Evolutionary conservation across 495 filamentous ascomycete species (phyloP).

Genomic region (Lindgomyces ingoldianus): DNA sequence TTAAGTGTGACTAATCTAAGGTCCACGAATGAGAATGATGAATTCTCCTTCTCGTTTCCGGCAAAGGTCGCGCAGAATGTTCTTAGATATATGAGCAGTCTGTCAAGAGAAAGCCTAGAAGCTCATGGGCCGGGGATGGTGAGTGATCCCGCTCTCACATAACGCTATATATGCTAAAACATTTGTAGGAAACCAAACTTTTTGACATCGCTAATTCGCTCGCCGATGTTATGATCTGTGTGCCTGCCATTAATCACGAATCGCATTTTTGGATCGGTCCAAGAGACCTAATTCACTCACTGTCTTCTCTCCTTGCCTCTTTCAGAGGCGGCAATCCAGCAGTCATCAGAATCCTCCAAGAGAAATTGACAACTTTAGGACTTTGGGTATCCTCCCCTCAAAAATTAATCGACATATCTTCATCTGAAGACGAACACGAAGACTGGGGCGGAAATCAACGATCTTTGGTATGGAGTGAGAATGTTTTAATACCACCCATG

Average conservation of each 20-base stretch:
- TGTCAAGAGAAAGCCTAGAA: constrained; percentile 46
- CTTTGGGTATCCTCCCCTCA: constrained; percentile 17
- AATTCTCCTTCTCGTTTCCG: constrained; percentile 43
- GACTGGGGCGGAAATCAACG: neutral
- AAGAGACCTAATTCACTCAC: constrained; percentile 23
- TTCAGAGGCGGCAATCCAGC: constrained; percentile 29
- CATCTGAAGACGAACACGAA: constrained; percentile 17
- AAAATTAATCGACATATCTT: constrained; percentile 19
- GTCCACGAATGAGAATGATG: constrained; percentile 13
- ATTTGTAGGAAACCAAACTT: constrained; percentile 49
- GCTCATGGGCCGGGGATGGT: constrained; percentile 47
- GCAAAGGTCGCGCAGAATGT: constrained; percentile 50
- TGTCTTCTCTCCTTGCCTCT: constrained; percentile 15
- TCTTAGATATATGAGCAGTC: constrained; percentile 45
- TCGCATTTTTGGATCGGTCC: constrained; percentile 8
- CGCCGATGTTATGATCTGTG: constrained; percentile 48
- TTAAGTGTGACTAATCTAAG: constrained; percentile 25
- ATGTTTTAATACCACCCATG: neutral
- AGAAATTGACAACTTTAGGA: constrained; percentile 20
- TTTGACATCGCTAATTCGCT: constrained; percentile 53
- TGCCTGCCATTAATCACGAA: constrained; percentile 12
- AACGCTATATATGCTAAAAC: constrained; percentile 10
- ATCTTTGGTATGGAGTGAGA: constrained; percentile 14
- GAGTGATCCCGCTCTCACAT: neutral
- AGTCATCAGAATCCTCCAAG: constrained; percentile 20